These are phyloP conservation scores for Pythium insidiosum DNA, from an alignment of 352 stramenopile species.

Conservation along the genomic window DNA sequence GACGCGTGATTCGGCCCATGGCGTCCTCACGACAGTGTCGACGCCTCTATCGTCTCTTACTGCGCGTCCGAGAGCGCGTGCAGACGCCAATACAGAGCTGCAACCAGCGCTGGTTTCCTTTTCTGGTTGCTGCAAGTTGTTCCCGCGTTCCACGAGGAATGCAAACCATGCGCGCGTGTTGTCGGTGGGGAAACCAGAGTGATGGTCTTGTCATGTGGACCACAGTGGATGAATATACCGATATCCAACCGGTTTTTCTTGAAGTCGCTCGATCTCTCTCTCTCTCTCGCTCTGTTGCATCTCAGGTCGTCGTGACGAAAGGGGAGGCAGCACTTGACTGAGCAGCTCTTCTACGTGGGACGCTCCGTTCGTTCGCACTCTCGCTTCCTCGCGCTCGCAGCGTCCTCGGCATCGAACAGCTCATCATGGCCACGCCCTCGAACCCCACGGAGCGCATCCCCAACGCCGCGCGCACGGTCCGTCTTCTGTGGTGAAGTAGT, in stretches of 20 bases:
- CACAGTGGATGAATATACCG: neutral
- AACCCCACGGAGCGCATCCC: constrained; percentile 66
- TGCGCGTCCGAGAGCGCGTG: neutral
- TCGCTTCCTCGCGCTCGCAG: no score
- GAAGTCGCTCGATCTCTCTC: no score
- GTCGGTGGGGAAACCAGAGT: no score
- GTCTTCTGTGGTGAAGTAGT: neutral
- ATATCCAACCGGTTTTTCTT: neutral
- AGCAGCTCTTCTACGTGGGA: constrained; percentile 2
- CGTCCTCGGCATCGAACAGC: no score
- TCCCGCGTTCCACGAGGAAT: no score
- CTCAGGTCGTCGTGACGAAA: no score
- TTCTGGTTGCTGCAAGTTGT: constrained; percentile 4
- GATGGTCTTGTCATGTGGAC: constrained; percentile 1
- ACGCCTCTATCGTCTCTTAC: neutral
- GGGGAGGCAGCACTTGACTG: no score
- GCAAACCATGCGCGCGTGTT: no score
- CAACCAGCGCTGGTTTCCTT: constrained; percentile 10
- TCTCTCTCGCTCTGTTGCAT: no score
- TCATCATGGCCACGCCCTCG: constrained; percentile 43
- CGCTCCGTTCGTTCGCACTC: constrained; percentile 1
- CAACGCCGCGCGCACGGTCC: constrained; percentile 36
- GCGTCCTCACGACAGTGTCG: neutral
- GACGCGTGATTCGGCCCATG: constrained; percentile 85
- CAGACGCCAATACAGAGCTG: neutral